A percentile compares a stretch with the other conserved stretches of the same genome.
Evolutionary conservation across 1,139 yeast species (phyloP).

Genomic region (Debaryomyces psychrophilus): DNA sequence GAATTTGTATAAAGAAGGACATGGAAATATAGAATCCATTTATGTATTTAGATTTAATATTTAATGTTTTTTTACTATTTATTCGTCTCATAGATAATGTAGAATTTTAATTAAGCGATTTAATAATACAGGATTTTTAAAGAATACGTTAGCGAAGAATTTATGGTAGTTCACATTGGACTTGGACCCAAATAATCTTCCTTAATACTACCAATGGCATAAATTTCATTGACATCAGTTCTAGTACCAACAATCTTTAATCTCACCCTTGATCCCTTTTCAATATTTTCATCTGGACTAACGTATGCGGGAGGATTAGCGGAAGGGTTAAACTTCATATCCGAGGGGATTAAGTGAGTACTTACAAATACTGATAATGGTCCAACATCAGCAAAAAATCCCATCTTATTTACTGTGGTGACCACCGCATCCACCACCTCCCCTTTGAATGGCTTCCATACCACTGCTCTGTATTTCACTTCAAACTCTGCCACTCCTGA

Average conservation of each 20-base stretch:
- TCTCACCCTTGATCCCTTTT: constrained; percentile 90
- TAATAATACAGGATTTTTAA: constrained; percentile 5
- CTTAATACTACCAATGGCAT: constrained; percentile 96
- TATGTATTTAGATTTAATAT: constrained; percentile 1
- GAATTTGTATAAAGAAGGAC: background rate
- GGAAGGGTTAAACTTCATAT: constrained; percentile 91
- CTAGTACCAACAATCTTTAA: constrained; percentile 96
- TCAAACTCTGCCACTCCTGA: constrained; percentile 95
- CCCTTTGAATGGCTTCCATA: constrained; percentile 98
- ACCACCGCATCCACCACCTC: constrained; percentile 98
- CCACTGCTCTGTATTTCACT: constrained; percentile 94
- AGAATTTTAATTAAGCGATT: constrained; percentile 1
- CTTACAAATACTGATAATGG: constrained; percentile 94
- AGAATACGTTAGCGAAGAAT: background rate
- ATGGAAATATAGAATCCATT: background rate
- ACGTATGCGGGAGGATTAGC: constrained; percentile 99
- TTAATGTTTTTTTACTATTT: constrained; percentile 4
- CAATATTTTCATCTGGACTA: constrained; percentile 92
- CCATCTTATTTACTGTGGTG: constrained; percentile 92
- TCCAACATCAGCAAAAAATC: constrained; percentile 97
- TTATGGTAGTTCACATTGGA: constrained; percentile 35
- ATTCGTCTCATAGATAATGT: constrained; percentile 1
- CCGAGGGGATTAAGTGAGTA: constrained; percentile 91
- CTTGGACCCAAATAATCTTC: constrained; percentile 94
- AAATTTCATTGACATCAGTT: constrained; percentile 95